These are phyloP conservation scores for Notholithocarpus densiflorus DNA, from an alignment of 306 rosid species.

Conservation along the genomic window DNA sequence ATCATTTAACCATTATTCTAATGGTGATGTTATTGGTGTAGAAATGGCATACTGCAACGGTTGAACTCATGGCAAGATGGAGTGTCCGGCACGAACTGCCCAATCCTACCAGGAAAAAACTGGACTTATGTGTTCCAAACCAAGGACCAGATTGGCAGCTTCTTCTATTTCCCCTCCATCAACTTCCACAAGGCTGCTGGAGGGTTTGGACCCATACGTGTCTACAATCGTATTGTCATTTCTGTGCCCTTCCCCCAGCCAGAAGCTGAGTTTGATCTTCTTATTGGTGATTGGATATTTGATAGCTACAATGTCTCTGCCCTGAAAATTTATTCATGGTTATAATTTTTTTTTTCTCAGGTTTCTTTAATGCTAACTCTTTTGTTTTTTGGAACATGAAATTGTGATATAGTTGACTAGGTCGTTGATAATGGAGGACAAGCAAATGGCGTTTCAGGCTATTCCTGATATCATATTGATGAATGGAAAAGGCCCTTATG, in stretches of 20 bases:
- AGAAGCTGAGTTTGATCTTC: slow-evolving; percentile 74
- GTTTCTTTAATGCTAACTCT: not conserved
- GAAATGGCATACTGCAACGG: slow-evolving; percentile 93
- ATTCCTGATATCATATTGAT: slow-evolving; percentile 56
- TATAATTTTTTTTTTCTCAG: not conserved
- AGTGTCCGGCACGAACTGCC: slow-evolving; percentile 85
- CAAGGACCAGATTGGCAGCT: slow-evolving; percentile 87
- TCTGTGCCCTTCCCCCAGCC: slow-evolving; percentile 69
- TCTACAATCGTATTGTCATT: slow-evolving; percentile 52
- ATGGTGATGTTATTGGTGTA: slow-evolving; percentile 18
- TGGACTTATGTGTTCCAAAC: slow-evolving; percentile 70
- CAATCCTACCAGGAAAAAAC: slow-evolving; percentile 54
- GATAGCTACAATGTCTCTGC: slow-evolving; percentile 61
- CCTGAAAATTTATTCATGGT: not conserved
- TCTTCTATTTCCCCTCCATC: slow-evolving; percentile 82
- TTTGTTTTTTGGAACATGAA: not conserved
- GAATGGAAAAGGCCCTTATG: slow-evolving; percentile 65
- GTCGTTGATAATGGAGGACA: slow-evolving; percentile 19
- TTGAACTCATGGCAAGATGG: slow-evolving; percentile 95
- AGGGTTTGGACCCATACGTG: slow-evolving; percentile 69
- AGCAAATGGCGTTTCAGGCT: not conserved
- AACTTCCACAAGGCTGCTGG: slow-evolving; percentile 81
- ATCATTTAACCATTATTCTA: too few species aligned
- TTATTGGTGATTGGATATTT: slow-evolving; percentile 75
- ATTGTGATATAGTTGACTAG: slow-evolving; percentile 39